Evolutionary conservation across 2,329 filamentous ascomycete species (phyloP).

Genomic region (Gaeumannomyces tritici): DNA sequence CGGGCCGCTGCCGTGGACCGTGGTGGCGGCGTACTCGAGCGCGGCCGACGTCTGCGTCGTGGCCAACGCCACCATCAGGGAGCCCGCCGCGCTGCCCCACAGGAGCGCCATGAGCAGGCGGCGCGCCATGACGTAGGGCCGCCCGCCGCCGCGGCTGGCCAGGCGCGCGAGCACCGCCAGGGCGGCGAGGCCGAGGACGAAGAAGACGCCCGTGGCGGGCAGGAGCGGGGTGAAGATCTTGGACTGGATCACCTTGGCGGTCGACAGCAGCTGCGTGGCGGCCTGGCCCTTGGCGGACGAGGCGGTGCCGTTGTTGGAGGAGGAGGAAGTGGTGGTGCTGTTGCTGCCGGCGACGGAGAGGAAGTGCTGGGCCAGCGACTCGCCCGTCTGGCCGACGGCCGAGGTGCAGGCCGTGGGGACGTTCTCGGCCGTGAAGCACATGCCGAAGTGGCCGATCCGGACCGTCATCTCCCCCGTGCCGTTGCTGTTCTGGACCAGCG

Average conservation of each 20-base stretch:
- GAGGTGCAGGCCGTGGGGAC: background rate
- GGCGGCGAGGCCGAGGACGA: conserved; percentile 6
- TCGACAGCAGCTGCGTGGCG: background rate
- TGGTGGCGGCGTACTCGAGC: conserved; percentile 1
- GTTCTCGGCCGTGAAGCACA: background rate
- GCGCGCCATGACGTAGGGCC: background rate
- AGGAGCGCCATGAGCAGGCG: background rate
- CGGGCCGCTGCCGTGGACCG: background rate
- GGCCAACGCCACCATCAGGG: background rate
- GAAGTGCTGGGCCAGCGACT: background rate
- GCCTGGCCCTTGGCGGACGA: background rate
- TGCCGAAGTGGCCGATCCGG: conserved; percentile 2
- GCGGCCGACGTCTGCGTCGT: conserved; percentile 1
- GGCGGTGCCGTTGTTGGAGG: background rate
- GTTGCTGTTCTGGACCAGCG: background rate
- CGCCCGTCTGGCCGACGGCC: background rate
- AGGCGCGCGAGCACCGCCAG: background rate
- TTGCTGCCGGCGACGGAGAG: background rate
- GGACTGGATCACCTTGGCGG: background rate
- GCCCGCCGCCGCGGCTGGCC: background rate
- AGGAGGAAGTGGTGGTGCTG: background rate
- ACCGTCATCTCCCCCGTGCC: background rate
- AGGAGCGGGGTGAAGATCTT: background rate
- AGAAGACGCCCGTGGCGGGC: conserved; percentile 5
- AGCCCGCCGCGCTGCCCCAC: background rate